phyloP scores from a whole-genome alignment of 2,329 filamentous ascomycete genomes.

The Colletotrichum trifolii region DNA sequence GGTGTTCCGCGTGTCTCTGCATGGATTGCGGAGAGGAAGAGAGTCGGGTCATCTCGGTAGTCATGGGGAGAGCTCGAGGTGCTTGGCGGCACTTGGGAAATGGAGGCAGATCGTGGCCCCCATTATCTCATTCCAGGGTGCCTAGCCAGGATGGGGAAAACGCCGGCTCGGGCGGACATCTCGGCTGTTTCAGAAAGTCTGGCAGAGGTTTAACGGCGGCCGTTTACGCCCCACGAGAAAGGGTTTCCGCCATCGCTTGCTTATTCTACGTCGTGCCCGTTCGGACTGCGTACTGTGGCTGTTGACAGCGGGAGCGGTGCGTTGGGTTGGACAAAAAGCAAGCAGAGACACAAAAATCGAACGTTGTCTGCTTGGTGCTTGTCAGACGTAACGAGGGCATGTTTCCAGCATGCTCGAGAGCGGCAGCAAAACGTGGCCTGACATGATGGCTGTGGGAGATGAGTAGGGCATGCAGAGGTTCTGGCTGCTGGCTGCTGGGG shows the following conservation, averaged over 20 bases:
- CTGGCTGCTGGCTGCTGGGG: slow-evolving; percentile 1
- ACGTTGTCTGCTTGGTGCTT: slow-evolving; percentile 18
- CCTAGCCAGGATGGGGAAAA: background rate
- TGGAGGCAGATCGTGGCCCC: slow-evolving; percentile 26
- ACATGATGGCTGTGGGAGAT: slow-evolving; percentile 12
- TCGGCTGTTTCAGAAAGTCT: slow-evolving; percentile 31
- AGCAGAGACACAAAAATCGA: slow-evolving; percentile 11
- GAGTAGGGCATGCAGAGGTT: slow-evolving; percentile 4
- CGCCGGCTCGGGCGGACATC: slow-evolving; percentile 11
- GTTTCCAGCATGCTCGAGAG: background rate
- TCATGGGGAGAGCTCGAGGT: slow-evolving; percentile 20
- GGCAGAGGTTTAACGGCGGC: slow-evolving; percentile 7
- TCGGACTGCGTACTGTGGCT: background rate
- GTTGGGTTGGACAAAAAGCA: background rate
- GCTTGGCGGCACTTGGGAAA: slow-evolving; percentile 17
- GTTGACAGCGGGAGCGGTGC: slow-evolving; percentile 4
- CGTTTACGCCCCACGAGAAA: slow-evolving; percentile 2
- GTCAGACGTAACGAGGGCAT: slow-evolving; percentile 11
- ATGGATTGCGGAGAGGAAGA: slow-evolving; percentile 21
- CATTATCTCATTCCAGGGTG: background rate
- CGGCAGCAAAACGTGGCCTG: slow-evolving; percentile 7
- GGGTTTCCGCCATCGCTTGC: slow-evolving; percentile 2
- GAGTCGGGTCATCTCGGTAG: slow-evolving; percentile 21
- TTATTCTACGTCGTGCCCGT: slow-evolving; percentile 1
- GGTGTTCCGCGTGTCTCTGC: slow-evolving; percentile 20